Base-by-base conservation (phyloP, 257 asterid genomes). In the Linaria vulgaris region DNA sequence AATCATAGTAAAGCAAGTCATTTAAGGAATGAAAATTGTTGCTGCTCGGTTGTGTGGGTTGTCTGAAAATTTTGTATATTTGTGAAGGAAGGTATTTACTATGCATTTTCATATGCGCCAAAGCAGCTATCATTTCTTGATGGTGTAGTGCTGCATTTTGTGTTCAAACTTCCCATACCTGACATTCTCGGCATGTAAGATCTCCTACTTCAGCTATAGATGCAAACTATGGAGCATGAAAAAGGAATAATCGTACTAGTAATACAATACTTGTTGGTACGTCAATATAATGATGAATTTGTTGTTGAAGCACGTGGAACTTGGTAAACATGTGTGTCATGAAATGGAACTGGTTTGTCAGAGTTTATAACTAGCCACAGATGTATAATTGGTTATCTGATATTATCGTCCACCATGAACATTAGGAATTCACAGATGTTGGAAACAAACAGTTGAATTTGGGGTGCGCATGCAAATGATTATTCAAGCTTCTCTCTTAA, bases 171-270 rank as follows among this genome's bases (percentile, higher is more conserved):
- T 79, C 95, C 94, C 48, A 72, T 77, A 20, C 61, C 90, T 12
- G 99, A 90, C 81, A 77, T 90, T 65, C 78, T 79, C 69, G 95
- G 82, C 61, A 73, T 87, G 99, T 94, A 87, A 81, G 97, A 73
- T 54, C 70, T 71, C 47, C 54, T 27, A 3, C 68, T 64, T 59
- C 53, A 23, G 27, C 65, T 27, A 12, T 69, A 7, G 55, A 21
- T 51, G 7, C 61, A 64, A 49, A 37, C n/a, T 19, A 46, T 11
- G 34, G 55, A 44, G 39, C 68, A 45, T 51, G 14, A 21, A 2
- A 51, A 44, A 51, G 50, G 37, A 62, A 44, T 53, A n/a, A 51
- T 24, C 44, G 14, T 46, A 56, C 34, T 24, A 64, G 30, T 16
- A 45, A 65, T 51, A 38, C 11, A 23, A 37, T 10, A 43, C 41